phyloP scores from a whole-genome alignment of 208 protist species.

The Vickermania spadyakhi region DNA sequence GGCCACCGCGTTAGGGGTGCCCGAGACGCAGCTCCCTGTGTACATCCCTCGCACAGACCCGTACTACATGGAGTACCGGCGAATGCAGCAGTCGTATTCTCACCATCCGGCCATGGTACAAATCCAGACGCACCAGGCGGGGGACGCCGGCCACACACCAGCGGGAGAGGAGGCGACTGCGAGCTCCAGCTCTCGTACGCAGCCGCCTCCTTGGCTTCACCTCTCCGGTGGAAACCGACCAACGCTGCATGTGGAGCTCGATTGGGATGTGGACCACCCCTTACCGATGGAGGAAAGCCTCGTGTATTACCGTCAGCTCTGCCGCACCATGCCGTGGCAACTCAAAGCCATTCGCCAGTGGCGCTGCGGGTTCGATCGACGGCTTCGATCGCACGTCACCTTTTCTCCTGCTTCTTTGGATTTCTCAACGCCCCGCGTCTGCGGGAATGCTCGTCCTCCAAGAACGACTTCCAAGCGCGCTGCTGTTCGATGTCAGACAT shows the following conservation, averaged over 20 bases:
- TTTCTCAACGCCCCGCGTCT: no score
- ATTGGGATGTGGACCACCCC: constrained; percentile 56
- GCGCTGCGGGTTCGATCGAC: constrained; percentile 42
- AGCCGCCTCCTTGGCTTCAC: background rate
- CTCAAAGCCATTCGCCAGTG: constrained; percentile 42
- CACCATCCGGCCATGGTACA: no score
- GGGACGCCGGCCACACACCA: no score
- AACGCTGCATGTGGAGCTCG: constrained; percentile 58
- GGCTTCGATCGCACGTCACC: no score
- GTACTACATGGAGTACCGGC: constrained; percentile 70
- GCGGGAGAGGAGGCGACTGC: background rate
- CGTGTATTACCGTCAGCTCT: constrained; percentile 56
- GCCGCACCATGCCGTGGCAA: constrained; percentile 42
- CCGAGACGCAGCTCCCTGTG: constrained; percentile 33
- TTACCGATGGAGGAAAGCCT: constrained; percentile 34
- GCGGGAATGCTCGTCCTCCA: no score
- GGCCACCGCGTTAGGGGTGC: constrained; percentile 60
- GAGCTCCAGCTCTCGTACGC: background rate
- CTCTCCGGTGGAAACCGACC: constrained; percentile 33
- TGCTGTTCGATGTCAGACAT: no score
- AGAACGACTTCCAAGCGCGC: no score
- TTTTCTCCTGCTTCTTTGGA: no score
- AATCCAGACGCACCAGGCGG: no score
- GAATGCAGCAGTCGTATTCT: no score
- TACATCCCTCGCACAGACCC: constrained; percentile 62